These are phyloP conservation scores for Brassica carinata DNA, from an alignment of 345 rosid genomes.

Conservation along the genomic window DNA sequence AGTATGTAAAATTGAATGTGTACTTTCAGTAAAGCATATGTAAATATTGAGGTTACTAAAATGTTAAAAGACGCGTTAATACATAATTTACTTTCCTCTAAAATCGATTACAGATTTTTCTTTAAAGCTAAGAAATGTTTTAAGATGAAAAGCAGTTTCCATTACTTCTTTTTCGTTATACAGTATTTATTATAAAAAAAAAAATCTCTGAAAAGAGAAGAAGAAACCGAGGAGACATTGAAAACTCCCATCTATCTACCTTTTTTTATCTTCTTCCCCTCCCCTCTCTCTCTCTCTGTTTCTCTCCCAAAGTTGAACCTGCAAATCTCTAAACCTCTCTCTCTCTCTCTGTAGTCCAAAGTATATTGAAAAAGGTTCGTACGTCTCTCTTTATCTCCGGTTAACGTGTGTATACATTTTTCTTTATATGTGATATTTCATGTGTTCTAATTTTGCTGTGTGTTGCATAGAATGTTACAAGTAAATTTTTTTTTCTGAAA, in stretches of 20 bases:
- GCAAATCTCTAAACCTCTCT: slow-evolving; percentile 23
- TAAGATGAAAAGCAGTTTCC: slow-evolving; percentile 17
- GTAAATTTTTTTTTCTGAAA: background rate
- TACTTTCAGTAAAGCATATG: background rate
- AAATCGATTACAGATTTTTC: slow-evolving; percentile 29
- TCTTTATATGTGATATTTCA: background rate
- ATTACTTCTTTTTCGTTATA: slow-evolving; percentile 4
- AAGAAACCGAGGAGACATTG: background rate
- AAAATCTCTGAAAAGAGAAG: background rate
- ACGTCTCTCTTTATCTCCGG: slow-evolving; percentile 27
- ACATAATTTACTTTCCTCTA: slow-evolving; percentile 2
- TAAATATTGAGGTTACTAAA: slow-evolving; percentile 13
- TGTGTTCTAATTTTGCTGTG: slow-evolving; percentile 3
- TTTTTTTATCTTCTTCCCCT: background rate
- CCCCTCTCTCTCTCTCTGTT: background rate
- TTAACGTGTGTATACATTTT: background rate
- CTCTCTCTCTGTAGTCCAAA: slow-evolving; percentile 6
- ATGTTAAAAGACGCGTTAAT: slow-evolving; percentile 15
- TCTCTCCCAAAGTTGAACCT: slow-evolving; percentile 26
- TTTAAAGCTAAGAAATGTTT: slow-evolving; percentile 43
- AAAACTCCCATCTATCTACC: background rate
- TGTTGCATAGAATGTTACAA: slow-evolving; percentile 28
- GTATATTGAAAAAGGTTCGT: slow-evolving; percentile 11
- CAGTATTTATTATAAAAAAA: background rate
- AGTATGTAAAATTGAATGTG: slow-evolving; percentile 1